Percentiles rank a stretch among this genome's conserved stretches.
phyloP scores from a whole-genome alignment of 2,329 filamentous ascomycete genomes.

The Metarhizium brunneum region DNA sequence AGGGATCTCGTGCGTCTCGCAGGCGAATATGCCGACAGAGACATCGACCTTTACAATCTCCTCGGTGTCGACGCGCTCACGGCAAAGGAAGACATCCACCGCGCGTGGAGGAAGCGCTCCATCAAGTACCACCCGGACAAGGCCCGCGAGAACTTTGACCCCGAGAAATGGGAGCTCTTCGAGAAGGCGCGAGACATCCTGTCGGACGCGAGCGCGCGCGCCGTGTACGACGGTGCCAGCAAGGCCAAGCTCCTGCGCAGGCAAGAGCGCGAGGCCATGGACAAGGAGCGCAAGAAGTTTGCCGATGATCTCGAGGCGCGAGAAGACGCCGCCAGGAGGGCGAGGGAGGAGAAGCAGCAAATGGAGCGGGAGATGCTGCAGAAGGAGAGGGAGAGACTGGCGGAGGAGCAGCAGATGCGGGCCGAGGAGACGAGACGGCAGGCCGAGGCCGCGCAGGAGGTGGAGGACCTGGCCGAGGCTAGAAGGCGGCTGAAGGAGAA shows the following conservation, averaged over 20 bases:
- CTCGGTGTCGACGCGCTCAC: slow-evolving; percentile 58
- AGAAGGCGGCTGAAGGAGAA: slow-evolving; percentile 27
- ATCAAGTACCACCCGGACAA: slow-evolving; percentile 95
- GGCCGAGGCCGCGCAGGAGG: slow-evolving; percentile 27
- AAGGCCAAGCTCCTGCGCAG: slow-evolving; percentile 61
- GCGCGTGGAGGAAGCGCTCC: slow-evolving; percentile 75
- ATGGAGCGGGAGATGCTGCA: slow-evolving; percentile 23
- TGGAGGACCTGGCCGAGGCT: slow-evolving; percentile 28
- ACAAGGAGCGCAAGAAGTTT: slow-evolving; percentile 63
- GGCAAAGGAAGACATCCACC: slow-evolving; percentile 63
- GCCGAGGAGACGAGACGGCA: slow-evolving; percentile 27
- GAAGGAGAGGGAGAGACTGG: slow-evolving; percentile 26
- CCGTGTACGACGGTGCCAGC: slow-evolving; percentile 69
- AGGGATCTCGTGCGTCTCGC: slow-evolving; percentile 44
- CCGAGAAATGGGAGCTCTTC: slow-evolving; percentile 75
- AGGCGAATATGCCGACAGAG: slow-evolving; percentile 49
- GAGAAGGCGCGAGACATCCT: slow-evolving; percentile 83
- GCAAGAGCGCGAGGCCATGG: slow-evolving; percentile 63
- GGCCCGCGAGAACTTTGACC: slow-evolving; percentile 62
- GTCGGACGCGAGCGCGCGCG: slow-evolving; percentile 58
- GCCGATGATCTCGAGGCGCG: slow-evolving; percentile 78
- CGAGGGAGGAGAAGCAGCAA: slow-evolving; percentile 39
- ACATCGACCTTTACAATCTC: slow-evolving; percentile 69
- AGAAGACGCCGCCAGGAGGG: slow-evolving; percentile 57
- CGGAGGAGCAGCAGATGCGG: slow-evolving; percentile 27